Conservation (phyloP, 2,329 filamentous ascomycete genomes). For the Pseudofabraea citricarpa region DNA sequence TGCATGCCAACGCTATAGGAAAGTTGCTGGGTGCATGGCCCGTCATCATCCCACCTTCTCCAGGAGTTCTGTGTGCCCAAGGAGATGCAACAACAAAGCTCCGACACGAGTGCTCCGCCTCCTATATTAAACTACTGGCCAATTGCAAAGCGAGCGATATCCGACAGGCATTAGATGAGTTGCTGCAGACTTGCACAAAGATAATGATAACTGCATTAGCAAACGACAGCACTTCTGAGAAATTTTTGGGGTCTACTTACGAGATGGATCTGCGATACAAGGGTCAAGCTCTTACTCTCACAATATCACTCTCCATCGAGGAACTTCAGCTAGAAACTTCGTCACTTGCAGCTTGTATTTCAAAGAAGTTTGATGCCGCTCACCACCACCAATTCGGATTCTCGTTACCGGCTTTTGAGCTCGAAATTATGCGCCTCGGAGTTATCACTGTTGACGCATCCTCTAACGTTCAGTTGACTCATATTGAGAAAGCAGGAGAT, state of each 20-base stretch:
- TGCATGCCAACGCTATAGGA: constrained; percentile 46
- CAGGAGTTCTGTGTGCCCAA: constrained; percentile 44
- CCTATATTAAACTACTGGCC: constrained; percentile 34
- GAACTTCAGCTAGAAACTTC: constrained; percentile 28
- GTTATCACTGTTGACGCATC: constrained; percentile 39
- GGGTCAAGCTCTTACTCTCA: constrained; percentile 37
- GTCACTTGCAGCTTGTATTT: constrained; percentile 27
- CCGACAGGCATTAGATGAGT: background rate
- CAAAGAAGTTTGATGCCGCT: constrained; percentile 34
- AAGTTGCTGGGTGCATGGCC: constrained; percentile 45
- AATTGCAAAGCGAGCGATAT: constrained; percentile 27
- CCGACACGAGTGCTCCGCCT: constrained; percentile 39
- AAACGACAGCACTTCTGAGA: constrained; percentile 20
- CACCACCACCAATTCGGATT: constrained; percentile 43
- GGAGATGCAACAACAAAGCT: constrained; percentile 45
- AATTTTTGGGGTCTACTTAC: constrained; percentile 30
- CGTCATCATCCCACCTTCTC: constrained; percentile 46
- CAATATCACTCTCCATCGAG: constrained; percentile 28
- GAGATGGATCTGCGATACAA: constrained; percentile 43
- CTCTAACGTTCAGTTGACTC: constrained; percentile 33
- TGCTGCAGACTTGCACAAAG: background rate
- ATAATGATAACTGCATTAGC: background rate
- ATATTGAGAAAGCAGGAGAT: constrained; percentile 5
- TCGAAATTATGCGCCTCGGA: constrained; percentile 43
- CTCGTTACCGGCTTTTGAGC: constrained; percentile 35